Evolutionary conservation across 2,329 filamentous ascomycete species (phyloP).

Genomic region (Dothideomycetes sp.): DNA sequence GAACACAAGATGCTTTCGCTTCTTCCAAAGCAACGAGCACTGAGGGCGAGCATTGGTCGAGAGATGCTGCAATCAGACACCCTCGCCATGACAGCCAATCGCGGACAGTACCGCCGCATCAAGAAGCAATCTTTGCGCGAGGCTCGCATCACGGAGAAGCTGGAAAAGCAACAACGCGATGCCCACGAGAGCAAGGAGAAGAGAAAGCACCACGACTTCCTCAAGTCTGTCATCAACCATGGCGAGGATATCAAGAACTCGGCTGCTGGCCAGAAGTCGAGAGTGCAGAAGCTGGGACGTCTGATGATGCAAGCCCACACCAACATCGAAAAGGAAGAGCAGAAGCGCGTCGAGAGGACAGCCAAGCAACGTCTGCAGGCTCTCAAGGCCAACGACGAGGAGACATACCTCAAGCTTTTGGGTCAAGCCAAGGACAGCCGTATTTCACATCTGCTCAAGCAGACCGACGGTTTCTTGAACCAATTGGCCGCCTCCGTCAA

Average conservation of each 20-base stretch:
- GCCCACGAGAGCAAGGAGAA: slow-evolving; percentile 92
- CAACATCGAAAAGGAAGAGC: slow-evolving; percentile 97
- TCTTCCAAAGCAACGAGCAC: slow-evolving; percentile 75
- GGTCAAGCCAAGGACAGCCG: slow-evolving; percentile 98
- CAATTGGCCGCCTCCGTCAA: slow-evolving; percentile 93
- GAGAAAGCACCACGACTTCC: slow-evolving; percentile 90
- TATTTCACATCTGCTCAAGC: slow-evolving; percentile 92
- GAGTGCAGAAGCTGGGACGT: slow-evolving; percentile 75
- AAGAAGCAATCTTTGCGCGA: slow-evolving; percentile 97
- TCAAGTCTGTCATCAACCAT: slow-evolving; percentile 77
- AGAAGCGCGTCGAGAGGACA: slow-evolving; percentile 93
- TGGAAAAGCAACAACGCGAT: slow-evolving; percentile 97
- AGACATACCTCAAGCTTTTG: slow-evolving; percentile 94
- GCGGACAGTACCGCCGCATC: slow-evolving; percentile 78
- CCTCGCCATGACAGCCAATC: slow-evolving; percentile 92
- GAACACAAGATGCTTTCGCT: slow-evolving; percentile 87
- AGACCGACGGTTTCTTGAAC: slow-evolving; percentile 94
- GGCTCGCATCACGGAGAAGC: slow-evolving; percentile 93
- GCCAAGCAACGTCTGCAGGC: slow-evolving; percentile 99
- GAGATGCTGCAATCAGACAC: slow-evolving; percentile 96
- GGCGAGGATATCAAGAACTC: slow-evolving; percentile 64
- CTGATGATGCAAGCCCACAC: slow-evolving; percentile 85
- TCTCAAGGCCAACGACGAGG: slow-evolving; percentile 97
- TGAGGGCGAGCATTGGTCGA: slow-evolving; percentile 77
- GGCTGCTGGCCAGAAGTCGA: slow-evolving; percentile 56